Percentiles rank a stretch among this genome's conserved stretches.
Evolutionary conservation across 1,139 yeast species (phyloP).

Genomic region (Geotrichum carabidarum): DNA sequence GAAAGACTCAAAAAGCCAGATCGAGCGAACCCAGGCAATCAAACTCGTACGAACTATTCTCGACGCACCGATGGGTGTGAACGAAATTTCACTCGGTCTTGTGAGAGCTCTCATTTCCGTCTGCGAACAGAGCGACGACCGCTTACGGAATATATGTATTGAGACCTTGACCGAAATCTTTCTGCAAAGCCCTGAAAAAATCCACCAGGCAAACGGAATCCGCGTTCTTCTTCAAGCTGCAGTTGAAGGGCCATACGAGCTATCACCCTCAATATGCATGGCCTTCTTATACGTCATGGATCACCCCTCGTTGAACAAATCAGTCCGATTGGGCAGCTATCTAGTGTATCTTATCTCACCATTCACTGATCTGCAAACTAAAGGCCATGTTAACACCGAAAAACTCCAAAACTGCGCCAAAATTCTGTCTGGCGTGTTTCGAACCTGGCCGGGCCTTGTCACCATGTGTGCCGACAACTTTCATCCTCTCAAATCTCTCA

Average conservation of each 20-base stretch:
- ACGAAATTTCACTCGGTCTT: constrained; percentile 58
- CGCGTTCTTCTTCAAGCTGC: constrained; percentile 53
- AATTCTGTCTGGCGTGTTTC: constrained; percentile 56
- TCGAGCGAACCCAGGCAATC: constrained; percentile 76
- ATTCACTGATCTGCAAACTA: constrained; percentile 54
- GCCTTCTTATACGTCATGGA: constrained; percentile 60
- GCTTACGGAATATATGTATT: constrained; percentile 49
- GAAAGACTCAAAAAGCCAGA: constrained; percentile 46
- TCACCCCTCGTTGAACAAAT: constrained; percentile 49
- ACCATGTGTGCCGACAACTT: constrained; percentile 58
- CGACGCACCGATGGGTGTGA: constrained; percentile 52
- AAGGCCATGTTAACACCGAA: constrained; percentile 47
- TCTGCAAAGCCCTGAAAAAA: constrained; percentile 54
- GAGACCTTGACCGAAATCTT: constrained; percentile 73
- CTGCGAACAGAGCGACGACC: constrained; percentile 59
- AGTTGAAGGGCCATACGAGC: constrained; percentile 57
- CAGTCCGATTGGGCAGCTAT: constrained; percentile 47
- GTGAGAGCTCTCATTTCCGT: constrained; percentile 68
- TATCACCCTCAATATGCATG: constrained; percentile 52
- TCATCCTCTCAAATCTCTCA: constrained; percentile 52
- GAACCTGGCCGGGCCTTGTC: constrained; percentile 73
- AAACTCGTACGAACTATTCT: constrained; percentile 62
- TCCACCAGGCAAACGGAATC: constrained; percentile 62
- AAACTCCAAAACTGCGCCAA: constrained; percentile 59
- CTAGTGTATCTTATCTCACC: constrained; percentile 59